phyloP scores from a whole-genome alignment of 345 rosid species.

The Hibiscus mutabilis region DNA sequence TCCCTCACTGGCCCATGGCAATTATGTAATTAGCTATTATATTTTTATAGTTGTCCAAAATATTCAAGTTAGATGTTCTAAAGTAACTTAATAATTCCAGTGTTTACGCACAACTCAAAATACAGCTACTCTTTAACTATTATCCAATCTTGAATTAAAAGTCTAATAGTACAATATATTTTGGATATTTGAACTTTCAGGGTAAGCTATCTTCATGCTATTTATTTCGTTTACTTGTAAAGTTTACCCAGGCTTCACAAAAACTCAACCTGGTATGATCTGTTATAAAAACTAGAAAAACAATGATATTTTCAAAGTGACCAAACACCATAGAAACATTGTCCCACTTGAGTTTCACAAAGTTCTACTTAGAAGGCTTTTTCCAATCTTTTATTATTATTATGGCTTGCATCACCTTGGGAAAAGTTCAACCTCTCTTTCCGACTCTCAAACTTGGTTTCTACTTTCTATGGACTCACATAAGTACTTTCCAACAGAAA shows the following conservation, averaged over 20 bases:
- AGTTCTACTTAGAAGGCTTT: not conserved
- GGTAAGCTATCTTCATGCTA: not conserved
- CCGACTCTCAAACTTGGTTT: not conserved
- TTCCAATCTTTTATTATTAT: not conserved
- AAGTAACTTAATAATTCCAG: not conserved
- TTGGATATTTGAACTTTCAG: not conserved
- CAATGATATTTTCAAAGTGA: not conserved
- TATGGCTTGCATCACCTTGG: not conserved
- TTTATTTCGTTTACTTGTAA: not conserved
- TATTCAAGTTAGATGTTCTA: not conserved
- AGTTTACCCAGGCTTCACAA: not conserved
- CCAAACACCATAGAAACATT: not conserved
- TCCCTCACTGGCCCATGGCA: not conserved
- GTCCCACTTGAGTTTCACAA: not conserved
- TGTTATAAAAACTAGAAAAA: not conserved
- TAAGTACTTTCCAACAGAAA: not conserved
- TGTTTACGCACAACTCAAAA: not conserved
- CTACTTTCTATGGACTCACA: not conserved
- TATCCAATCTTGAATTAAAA: not conserved
- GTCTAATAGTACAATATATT: not conserved
- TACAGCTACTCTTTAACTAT: not conserved
- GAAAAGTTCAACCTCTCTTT: not conserved
- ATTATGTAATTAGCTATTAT: not conserved
- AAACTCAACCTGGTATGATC: not conserved
- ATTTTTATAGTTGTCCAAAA: not conserved